Base-by-base conservation (phyloP, 1,284 basidiomycete species). In the Meira miltonrushii region DNA sequence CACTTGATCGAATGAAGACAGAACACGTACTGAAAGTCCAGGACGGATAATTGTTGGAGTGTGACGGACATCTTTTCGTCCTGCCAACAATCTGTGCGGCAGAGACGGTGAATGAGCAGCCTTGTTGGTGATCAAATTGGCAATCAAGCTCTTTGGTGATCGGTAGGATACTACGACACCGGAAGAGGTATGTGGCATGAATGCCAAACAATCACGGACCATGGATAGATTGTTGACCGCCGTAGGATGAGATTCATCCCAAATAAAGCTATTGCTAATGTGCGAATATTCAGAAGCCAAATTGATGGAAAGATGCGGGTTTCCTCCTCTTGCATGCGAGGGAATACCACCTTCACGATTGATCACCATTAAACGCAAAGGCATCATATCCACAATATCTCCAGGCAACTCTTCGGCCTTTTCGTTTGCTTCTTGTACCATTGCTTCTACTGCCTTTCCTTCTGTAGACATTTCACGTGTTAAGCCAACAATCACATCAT, bases 111-210 rank as follows among this genome's bases (percentile, higher is more conserved):
- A 93, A 68, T 96, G 87, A 0, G 92, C 92, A 1, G 95, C 95
- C 77, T 94, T 95, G 81, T 98, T 98, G 51, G 95, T 99, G 77
- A 99, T 94, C 46, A 99, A 84, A 79, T 98, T 97, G 47, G 86
- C 94, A 69, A 99, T 97, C 62, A 99, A 85, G 1, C 90, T 90
- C 59, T 89, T 90, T 0, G 93, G 91, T 1, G 92, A 95, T 39
- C 93, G 90, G 81, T 99, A 95, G 12, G 92, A 95, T 54, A 97
- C 95, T 84, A 99, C 88, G 64, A 98, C 84, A 12, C 92, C 94
- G 17, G 91, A 94, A 2, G 93, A 91, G 1, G 88, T 86, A 11
- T 88, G 85, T 0, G 95, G 95, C 90, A 99, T 95, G 80, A 92
- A 89, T 1, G 84, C 82, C 39, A 99, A 84, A 78, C 95, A 99